Conservation (phyloP, 257 asterid species). For the Linaria vulgaris region DNA sequence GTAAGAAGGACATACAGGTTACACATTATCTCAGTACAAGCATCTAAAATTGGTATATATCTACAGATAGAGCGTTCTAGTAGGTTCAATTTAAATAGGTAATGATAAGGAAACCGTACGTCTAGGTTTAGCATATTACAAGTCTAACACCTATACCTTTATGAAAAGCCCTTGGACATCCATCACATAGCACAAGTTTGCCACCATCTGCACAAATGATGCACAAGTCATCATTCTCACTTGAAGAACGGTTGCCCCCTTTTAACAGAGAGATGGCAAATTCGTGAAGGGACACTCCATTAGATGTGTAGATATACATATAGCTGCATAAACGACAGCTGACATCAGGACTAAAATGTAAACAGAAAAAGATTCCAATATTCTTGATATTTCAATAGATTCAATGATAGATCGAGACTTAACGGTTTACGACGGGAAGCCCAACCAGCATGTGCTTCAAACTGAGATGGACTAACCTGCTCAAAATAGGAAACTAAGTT, state of each 20-base stretch:
- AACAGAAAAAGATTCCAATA: constrained; percentile 12
- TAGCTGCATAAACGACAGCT: constrained; percentile 59
- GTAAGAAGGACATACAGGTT: constrained; percentile 24
- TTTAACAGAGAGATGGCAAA: constrained; percentile 73
- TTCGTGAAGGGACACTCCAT: constrained; percentile 97
- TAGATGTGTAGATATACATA: constrained; percentile 90
- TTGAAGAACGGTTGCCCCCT: constrained; percentile 70
- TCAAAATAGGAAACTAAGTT: constrained; percentile 31
- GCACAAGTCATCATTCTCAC: constrained; percentile 91
- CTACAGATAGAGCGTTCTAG: neutral
- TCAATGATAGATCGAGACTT: constrained; percentile 34
- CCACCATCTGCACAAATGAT: constrained; percentile 99
- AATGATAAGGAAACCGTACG: constrained; percentile 2
- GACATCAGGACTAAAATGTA: constrained; percentile 25
- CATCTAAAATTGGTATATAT: constrained; percentile 14
- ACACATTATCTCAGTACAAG: constrained; percentile 16
- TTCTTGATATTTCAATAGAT: constrained; percentile 26
- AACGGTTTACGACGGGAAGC: constrained; percentile 96
- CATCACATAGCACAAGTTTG: constrained; percentile 94
- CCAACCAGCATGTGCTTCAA: constrained; percentile 99
- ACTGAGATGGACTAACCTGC: constrained; percentile 95
- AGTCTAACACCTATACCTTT: constrained; percentile 59
- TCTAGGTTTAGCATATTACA: constrained; percentile 16
- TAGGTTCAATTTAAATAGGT: constrained; percentile 6
- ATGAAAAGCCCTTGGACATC: constrained; percentile 99